Evolutionary conservation across 2,329 filamentous ascomycete genomes (phyloP).

Genomic region (Beauveria asiatica): DNA sequence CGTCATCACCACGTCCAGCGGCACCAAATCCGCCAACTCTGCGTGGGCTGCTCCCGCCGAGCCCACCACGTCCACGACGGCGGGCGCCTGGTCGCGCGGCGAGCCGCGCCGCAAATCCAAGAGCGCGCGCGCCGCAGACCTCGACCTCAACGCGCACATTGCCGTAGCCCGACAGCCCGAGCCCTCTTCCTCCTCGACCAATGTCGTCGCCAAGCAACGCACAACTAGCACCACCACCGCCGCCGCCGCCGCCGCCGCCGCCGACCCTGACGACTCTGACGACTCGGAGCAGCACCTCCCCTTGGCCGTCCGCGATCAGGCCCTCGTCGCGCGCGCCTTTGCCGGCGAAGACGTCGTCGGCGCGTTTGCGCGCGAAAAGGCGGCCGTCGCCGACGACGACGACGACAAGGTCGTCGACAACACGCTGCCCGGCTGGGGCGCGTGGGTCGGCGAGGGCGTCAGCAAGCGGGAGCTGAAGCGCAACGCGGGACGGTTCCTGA

Average conservation of each 20-base stretch:
- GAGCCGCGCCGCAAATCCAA: slow-evolving; percentile 32
- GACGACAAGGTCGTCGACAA: slow-evolving; percentile 76
- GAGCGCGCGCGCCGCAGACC: slow-evolving; percentile 23
- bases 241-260: slow-evolving; percentile 19
- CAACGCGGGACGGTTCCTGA: slow-evolving; percentile 54
- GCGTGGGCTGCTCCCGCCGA: slow-evolving; percentile 17
- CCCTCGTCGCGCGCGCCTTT: slow-evolving; percentile 75
- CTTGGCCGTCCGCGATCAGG: slow-evolving; percentile 50
- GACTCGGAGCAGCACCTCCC: slow-evolving; percentile 44
- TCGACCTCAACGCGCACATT: slow-evolving; percentile 28
- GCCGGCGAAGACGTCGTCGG: slow-evolving; percentile 78
- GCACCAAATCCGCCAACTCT: slow-evolving; percentile 14
- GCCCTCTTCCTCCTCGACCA: slow-evolving; percentile 13
- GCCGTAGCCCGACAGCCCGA: slow-evolving; percentile 20
- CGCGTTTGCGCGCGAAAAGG: slow-evolving; percentile 77
- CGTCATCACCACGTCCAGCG: slow-evolving; percentile 18
- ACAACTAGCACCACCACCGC: slow-evolving; percentile 17
- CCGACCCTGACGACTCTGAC: slow-evolving; percentile 27
- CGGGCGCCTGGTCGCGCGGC: slow-evolving; percentile 35
- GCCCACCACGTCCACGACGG: slow-evolving; percentile 21
- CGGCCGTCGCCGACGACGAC: slow-evolving; percentile 60
- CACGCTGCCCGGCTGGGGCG: slow-evolving; percentile 89
- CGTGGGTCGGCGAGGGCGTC: slow-evolving; percentile 79
- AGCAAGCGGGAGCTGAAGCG: slow-evolving; percentile 59
- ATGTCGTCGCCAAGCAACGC: slow-evolving; percentile 7